These are phyloP conservation scores for Cyanodermella asteris DNA, from an alignment of 2,329 filamentous ascomycete species.

Conservation along the genomic window DNA sequence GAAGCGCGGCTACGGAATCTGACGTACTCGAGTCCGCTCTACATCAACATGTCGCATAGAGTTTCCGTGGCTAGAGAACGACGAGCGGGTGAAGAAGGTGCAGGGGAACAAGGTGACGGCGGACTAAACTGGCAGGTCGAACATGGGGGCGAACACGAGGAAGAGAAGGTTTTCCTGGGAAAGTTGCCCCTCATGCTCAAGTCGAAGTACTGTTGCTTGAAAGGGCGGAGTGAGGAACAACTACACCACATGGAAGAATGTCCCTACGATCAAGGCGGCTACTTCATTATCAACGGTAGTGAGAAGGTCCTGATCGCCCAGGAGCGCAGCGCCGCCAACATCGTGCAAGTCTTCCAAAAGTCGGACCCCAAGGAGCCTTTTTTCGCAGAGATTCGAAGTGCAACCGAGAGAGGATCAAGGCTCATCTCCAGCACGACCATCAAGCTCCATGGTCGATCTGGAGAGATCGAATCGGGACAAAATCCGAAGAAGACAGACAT, in stretches of 20 bases:
- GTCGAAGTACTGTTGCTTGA: slow-evolving; percentile 82
- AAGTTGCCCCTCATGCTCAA: slow-evolving; percentile 97
- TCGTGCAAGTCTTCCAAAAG: slow-evolving; percentile 98
- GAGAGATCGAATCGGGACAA: too few species aligned
- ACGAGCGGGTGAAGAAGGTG: slow-evolving; percentile 45
- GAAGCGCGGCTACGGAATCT: slow-evolving; percentile 89
- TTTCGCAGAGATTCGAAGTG: slow-evolving; percentile 87
- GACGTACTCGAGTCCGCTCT: slow-evolving; percentile 82
- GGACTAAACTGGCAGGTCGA: slow-evolving; percentile 26
- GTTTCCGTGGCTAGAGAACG: slow-evolving; percentile 65
- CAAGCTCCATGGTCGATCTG: slow-evolving; percentile 75
- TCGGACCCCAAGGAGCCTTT: slow-evolving; percentile 85
- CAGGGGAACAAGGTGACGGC: slow-evolving; percentile 23
- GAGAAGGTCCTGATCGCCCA: slow-evolving; percentile 97
- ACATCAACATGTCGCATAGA: slow-evolving; percentile 69
- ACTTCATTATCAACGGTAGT: slow-evolving; percentile 97
- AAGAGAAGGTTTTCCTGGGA: slow-evolving; percentile 69
- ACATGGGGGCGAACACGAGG: slow-evolving; percentile 31
- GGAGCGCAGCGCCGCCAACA: slow-evolving; percentile 92
- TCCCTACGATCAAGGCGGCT: slow-evolving; percentile 92
- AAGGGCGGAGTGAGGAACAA: slow-evolving; percentile 61
- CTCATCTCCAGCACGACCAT: slow-evolving; percentile 83
- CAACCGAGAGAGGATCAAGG: slow-evolving; percentile 84
- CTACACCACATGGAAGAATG: slow-evolving; percentile 89
- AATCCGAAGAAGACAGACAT: too few species aligned